These are phyloP conservation scores for Bipolaris victoriae DNA, from an alignment of 2,329 filamentous ascomycete species.

Conservation along the genomic window DNA sequence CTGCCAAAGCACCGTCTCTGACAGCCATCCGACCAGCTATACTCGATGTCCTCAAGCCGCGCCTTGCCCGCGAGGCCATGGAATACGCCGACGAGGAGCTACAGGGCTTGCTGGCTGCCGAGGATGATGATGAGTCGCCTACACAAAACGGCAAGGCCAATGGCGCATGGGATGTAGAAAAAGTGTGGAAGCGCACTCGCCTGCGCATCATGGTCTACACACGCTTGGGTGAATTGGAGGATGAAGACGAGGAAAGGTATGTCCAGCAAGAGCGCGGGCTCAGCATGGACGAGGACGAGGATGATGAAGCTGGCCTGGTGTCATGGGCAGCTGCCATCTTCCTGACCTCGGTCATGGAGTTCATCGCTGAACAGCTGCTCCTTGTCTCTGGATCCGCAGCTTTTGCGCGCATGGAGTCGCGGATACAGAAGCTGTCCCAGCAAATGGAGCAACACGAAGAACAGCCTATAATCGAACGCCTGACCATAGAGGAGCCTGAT, in stretches of 20 bases:
- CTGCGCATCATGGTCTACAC: conserved; percentile 98
- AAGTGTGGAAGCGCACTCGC: conserved; percentile 91
- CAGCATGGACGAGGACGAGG: conserved; percentile 59
- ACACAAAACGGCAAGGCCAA: conserved; percentile 37
- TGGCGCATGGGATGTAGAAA: conserved; percentile 83
- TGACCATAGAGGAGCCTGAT: conserved; percentile 87
- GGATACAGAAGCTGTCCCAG: conserved; percentile 46
- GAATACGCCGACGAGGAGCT: conserved; percentile 85
- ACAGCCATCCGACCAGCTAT: conserved; percentile 79
- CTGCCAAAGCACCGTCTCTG: conserved; percentile 78
- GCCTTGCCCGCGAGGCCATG: conserved; percentile 84
- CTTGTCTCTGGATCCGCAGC: conserved; percentile 87
- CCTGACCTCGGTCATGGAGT: conserved; percentile 91
- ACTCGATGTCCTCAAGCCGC: conserved; percentile 83
- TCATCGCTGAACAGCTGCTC: conserved; percentile 88
- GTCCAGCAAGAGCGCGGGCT: conserved; percentile 74
- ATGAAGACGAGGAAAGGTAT: conserved; percentile 92
- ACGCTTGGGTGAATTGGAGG: conserved; percentile 93
- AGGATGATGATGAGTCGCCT: conserved; percentile 57
- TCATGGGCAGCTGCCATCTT: conserved; percentile 95
- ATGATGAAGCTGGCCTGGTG: conserved; percentile 58
- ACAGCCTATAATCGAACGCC: conserved; percentile 62
- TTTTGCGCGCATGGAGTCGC: conserved; percentile 64
- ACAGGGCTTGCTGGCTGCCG: conserved; percentile 84
- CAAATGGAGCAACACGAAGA: conserved; percentile 58